Evolutionary conservation across 441 rosid species (phyloP).

Genomic region (Pelargonium cotyledonis): DNA sequence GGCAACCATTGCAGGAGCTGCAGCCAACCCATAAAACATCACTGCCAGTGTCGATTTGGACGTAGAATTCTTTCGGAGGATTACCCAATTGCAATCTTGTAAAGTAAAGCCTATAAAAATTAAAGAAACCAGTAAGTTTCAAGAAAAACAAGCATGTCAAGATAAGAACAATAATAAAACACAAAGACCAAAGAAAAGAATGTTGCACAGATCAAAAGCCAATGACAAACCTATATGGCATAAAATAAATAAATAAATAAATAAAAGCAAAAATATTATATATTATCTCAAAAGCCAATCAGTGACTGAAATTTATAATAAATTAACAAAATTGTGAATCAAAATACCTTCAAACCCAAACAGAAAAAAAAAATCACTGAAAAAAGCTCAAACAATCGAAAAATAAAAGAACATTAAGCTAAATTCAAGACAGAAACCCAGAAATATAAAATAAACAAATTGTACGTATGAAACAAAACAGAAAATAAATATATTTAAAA

Average conservation of each 20-base stretch:
- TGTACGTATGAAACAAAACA: background rate
- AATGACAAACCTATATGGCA: background rate
- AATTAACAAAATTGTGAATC: constrained; percentile 5
- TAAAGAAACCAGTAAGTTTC: constrained; percentile 2
- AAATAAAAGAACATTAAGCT: background rate
- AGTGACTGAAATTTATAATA: background rate
- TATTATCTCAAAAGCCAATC: background rate
- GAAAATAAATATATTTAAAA: background rate
- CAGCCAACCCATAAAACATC: constrained; percentile 94
- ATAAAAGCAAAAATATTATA: background rate
- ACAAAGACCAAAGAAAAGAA: background rate
- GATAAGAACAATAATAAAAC: background rate
- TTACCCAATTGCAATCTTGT: constrained; percentile 73
- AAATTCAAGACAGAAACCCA: background rate
- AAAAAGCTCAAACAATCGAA: background rate
- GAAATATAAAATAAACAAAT: background rate
- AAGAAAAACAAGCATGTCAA: background rate
- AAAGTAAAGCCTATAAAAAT: constrained; percentile 59
- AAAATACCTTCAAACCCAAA: constrained; percentile 5
- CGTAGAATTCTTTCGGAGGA: constrained; percentile 78
- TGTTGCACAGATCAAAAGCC: background rate
- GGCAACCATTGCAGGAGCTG: constrained; percentile 78
- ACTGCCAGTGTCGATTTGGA: constrained; percentile 95
- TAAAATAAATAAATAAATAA: background rate
- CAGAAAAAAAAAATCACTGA: background rate